Percentiles rank a stretch among this genome's conserved stretches.
Conservation (phyloP, 2,329 filamentous ascomycete species). For the Aspergillus sp. region DNA sequence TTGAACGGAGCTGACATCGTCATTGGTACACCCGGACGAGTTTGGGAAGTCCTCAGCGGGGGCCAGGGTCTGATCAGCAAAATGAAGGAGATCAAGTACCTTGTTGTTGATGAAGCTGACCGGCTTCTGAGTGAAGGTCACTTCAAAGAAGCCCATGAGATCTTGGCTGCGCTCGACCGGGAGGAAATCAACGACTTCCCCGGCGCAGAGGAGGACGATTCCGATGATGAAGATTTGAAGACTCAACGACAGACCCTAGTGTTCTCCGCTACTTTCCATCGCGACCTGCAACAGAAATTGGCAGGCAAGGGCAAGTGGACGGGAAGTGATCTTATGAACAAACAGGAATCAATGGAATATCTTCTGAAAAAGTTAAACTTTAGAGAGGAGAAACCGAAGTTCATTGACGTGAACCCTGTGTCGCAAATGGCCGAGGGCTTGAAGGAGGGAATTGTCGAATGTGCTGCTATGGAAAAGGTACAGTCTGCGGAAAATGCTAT, state of each 20-base stretch:
- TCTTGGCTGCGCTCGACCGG: constrained; percentile 75
- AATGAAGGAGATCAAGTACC: constrained; percentile 72
- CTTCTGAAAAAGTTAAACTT: constrained; percentile 88
- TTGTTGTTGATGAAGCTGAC: constrained; percentile 94
- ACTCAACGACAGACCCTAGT: constrained; percentile 76
- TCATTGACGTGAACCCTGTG: constrained; percentile 86
- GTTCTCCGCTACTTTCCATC: constrained; percentile 95
- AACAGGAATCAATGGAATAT: constrained; percentile 86
- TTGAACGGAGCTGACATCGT: constrained; percentile 83
- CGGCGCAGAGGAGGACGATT: constrained; percentile 23
- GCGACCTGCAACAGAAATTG: constrained; percentile 85
- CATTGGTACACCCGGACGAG: constrained; percentile 84
- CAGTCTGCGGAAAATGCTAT: constrained; percentile 10
- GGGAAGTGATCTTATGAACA: constrained; percentile 61
- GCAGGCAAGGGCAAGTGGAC: constrained; percentile 67
- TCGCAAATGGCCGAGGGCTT: constrained; percentile 84
- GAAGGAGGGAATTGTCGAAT: constrained; percentile 88
- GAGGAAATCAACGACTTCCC: constrained; percentile 43
- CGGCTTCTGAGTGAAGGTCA: constrained; percentile 86
- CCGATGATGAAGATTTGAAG: constrained; percentile 41
- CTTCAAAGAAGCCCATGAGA: constrained; percentile 91
- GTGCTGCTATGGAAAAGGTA: constrained; percentile 88
- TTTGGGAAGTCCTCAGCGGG: constrained; percentile 90
- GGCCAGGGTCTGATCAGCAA: constrained; percentile 66
- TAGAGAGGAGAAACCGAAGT: constrained; percentile 76